A percentile compares a stretch with the other conserved stretches of the same genome.
Conservation (phyloP, 352 stramenopile species). For the Pythium utonaiense region DNA sequence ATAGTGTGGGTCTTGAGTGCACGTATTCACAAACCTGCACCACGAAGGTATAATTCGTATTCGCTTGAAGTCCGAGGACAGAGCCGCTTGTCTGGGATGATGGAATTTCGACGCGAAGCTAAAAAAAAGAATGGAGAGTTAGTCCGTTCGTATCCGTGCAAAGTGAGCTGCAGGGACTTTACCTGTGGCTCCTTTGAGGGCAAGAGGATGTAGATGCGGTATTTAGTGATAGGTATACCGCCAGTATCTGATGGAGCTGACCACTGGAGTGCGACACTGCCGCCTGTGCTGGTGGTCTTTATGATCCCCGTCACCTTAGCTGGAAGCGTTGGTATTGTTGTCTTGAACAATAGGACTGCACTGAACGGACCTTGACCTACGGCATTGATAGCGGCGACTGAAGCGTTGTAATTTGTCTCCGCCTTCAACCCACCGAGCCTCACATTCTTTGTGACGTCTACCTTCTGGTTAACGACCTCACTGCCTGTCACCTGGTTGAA, state of each 20-base stretch:
- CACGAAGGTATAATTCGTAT: slow-evolving; percentile 36
- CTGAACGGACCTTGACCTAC: slow-evolving; percentile 37
- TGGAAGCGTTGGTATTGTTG: slow-evolving; percentile 32
- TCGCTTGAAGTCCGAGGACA: slow-evolving; percentile 26
- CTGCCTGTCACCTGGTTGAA: not conserved
- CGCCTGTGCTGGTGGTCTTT: slow-evolving; percentile 27
- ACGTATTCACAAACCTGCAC: slow-evolving; percentile 37
- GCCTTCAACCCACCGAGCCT: slow-evolving; percentile 32
- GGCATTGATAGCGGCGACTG: slow-evolving; percentile 34
- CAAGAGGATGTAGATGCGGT: slow-evolving; percentile 40
- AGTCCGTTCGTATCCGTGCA: not conserved
- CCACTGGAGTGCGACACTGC: slow-evolving; percentile 42
- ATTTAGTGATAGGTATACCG: slow-evolving; percentile 53
- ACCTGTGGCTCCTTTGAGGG: slow-evolving; percentile 6
- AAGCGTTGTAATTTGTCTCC: slow-evolving; percentile 33
- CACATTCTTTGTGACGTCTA: slow-evolving; percentile 3
- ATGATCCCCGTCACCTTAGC: slow-evolving; percentile 21
- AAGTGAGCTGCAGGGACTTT: not conserved
- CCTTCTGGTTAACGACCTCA: slow-evolving; percentile 5
- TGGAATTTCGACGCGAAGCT: slow-evolving; percentile 18
- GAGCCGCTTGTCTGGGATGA: not conserved
- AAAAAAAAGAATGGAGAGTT: not conserved
- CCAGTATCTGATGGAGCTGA: slow-evolving; percentile 40
- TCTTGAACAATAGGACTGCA: slow-evolving; percentile 32
- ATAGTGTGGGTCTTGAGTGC: not conserved